A percentile compares a stretch with the other conserved stretches of the same genome.
Evolutionary conservation across 495 filamentous ascomycete genomes (phyloP).

Genomic region (Annulohypoxylon stygium): DNA sequence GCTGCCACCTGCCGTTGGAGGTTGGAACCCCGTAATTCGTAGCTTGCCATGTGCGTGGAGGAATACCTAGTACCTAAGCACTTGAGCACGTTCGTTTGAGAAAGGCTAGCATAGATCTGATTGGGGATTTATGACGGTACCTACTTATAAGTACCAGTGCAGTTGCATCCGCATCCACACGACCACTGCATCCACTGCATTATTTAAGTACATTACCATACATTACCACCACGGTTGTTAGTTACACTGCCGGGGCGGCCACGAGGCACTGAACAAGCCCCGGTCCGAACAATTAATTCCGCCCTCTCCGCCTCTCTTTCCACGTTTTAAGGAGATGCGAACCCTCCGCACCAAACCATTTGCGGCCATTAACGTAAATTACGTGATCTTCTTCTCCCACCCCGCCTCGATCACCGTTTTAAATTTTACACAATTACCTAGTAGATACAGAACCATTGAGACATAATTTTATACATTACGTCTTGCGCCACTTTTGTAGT

Average conservation of each 20-base stretch:
- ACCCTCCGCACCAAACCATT: constrained; percentile 2
- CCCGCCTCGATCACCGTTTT: constrained; percentile 4
- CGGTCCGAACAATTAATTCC: constrained; percentile 26
- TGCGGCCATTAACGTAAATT: constrained; percentile 21
- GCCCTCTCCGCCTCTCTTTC: constrained; percentile 12
- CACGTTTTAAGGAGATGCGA: not conserved
- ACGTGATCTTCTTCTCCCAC: constrained; percentile 5
- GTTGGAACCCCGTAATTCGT: constrained; percentile 48
- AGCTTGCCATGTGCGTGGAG: constrained; percentile 50
- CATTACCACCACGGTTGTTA: constrained; percentile 32
- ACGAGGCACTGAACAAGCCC: constrained; percentile 43
- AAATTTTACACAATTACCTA: not conserved
- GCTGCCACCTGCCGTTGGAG: constrained; percentile 48
- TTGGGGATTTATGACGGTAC: constrained; percentile 33
- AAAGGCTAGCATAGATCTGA: constrained; percentile 29
- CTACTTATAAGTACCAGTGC: constrained; percentile 33
- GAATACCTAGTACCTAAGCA: not conserved
- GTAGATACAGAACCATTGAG: not conserved
- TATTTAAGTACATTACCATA: constrained; percentile 6
- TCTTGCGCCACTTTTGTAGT: not conserved
- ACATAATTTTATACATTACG: not conserved
- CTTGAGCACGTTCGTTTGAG: constrained; percentile 46
- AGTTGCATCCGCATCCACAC: constrained; percentile 43
- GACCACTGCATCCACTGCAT: constrained; percentile 39
- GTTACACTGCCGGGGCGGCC: constrained; percentile 49